phyloP scores from a whole-genome alignment of 2,329 filamentous ascomycete genomes.

The Alternaria postmessia region DNA sequence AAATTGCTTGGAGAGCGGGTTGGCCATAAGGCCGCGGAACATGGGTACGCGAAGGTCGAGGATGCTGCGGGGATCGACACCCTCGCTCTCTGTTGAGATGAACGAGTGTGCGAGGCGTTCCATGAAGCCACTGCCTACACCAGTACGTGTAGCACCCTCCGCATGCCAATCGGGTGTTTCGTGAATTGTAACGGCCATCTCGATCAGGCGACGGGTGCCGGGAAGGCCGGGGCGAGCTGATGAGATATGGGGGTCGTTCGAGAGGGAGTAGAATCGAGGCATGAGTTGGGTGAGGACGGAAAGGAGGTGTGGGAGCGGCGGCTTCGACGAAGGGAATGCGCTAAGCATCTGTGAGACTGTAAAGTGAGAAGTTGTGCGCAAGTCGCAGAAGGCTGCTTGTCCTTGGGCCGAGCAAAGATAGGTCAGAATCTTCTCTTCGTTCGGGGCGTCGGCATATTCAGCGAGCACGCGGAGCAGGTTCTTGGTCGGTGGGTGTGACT shows the following conservation, averaged over 20 bases:
- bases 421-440: constrained; percentile 87
- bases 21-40: constrained; percentile 98
- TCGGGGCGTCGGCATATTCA: constrained; percentile 79
- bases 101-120: constrained; percentile 81
- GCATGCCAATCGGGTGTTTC: constrained; percentile 81
- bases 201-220: constrained; percentile 77
- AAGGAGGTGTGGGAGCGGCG: constrained; percentile 82
- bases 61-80: constrained; percentile 55
- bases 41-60: constrained; percentile 84
- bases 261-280: constrained; percentile 98
- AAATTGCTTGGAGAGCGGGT: constrained; percentile 91
- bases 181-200: constrained; percentile 96
- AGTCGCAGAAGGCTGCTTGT: constrained; percentile 88
- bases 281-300: constrained; percentile 86
- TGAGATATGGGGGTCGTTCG: constrained; percentile 89
- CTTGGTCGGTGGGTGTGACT: constrained; percentile 92
- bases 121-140: constrained; percentile 91
- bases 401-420: constrained; percentile 91
- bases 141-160: constrained; percentile 69
- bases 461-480: constrained; percentile 83
- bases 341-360: constrained; percentile 85
- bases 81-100: constrained; percentile 69
- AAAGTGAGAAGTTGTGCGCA: constrained; percentile 86
- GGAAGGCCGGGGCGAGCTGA: constrained; percentile 73
- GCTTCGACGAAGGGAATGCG: constrained; percentile 91